Percentiles rank a stretch among this genome's conserved stretches.
Evolutionary conservation across 1,284 basidiomycete genomes (phyloP).

Genomic region (Ceratobasidium sp.): DNA sequence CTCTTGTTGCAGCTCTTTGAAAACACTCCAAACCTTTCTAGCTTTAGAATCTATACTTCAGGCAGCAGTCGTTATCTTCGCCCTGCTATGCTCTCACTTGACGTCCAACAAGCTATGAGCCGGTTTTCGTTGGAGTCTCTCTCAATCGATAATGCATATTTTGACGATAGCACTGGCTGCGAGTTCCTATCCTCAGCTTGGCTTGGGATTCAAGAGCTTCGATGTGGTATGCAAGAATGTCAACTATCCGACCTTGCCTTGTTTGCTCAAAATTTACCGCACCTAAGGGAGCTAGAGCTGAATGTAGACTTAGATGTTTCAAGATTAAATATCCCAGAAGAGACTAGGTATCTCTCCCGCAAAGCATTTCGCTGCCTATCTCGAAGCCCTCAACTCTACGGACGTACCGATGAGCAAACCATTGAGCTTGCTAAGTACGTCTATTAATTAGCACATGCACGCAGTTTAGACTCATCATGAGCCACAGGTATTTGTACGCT

Average conservation of each 20-base stretch:
- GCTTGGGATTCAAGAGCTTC: background rate
- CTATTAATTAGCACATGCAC: background rate
- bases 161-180: background rate
- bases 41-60: background rate
- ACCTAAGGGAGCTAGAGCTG: background rate
- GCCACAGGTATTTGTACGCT: background rate
- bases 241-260: background rate
- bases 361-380: background rate
- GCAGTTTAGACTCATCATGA: no score
- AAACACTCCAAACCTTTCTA: background rate
- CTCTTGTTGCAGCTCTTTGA: background rate
- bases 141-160: background rate
- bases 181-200: background rate
- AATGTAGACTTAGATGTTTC: background rate
- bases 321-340: background rate
- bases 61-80: background rate
- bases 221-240: background rate
- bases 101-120: background rate
- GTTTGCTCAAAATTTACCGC: background rate
- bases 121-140: background rate
- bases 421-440: background rate
- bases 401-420: background rate
- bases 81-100: background rate
- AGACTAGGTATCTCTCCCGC: background rate
- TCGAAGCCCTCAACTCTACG: background rate